phyloP scores from a whole-genome alignment of 1,139 yeast species.

The Chernovozyma sophiae-reginae region DNA sequence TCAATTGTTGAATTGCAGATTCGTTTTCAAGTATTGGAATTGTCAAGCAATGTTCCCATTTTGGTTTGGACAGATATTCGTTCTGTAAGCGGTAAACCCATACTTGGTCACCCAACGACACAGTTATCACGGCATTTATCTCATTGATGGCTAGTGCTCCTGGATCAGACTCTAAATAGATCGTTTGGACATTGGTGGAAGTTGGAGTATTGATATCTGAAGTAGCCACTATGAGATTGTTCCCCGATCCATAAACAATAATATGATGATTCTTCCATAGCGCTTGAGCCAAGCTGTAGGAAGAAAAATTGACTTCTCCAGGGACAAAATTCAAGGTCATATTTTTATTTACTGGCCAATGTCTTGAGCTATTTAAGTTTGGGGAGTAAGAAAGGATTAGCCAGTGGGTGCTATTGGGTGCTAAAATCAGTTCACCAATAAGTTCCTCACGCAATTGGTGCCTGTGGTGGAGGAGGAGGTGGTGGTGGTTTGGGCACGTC shows the following conservation, averaged over 20 bases:
- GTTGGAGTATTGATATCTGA: conserved; percentile 12
- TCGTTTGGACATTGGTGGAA: conserved; percentile 57
- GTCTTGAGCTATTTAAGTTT: too few relatives aligned
- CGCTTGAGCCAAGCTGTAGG: conserved; percentile 55
- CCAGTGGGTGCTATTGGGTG: not conserved
- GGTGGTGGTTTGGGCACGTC: too few relatives aligned
- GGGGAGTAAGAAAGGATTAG: too few relatives aligned
- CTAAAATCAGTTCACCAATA: too few relatives aligned
- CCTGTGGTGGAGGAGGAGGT: too few relatives aligned
- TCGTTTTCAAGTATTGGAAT: not conserved
- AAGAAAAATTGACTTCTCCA: conserved; percentile 69
- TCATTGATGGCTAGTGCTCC: conserved; percentile 59
- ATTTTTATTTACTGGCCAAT: too few relatives aligned
- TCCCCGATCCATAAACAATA: conserved; percentile 81
- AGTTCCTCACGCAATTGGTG: too few relatives aligned
- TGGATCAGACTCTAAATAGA: conserved; percentile 68
- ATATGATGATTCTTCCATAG: conserved; percentile 67
- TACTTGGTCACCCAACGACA: conserved; percentile 33
- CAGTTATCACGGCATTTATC: conserved; percentile 53
- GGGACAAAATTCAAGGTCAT: conserved; percentile 75
- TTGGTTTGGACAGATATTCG: conserved; percentile 38
- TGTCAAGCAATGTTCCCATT: conserved; percentile 43
- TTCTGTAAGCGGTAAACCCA: conserved; percentile 42
- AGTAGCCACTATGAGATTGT: conserved; percentile 62
- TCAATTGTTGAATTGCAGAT: not conserved